These are phyloP conservation scores for Nakataea oryzae DNA, from an alignment of 2,329 filamentous ascomycete genomes.

Conservation along the genomic window DNA sequence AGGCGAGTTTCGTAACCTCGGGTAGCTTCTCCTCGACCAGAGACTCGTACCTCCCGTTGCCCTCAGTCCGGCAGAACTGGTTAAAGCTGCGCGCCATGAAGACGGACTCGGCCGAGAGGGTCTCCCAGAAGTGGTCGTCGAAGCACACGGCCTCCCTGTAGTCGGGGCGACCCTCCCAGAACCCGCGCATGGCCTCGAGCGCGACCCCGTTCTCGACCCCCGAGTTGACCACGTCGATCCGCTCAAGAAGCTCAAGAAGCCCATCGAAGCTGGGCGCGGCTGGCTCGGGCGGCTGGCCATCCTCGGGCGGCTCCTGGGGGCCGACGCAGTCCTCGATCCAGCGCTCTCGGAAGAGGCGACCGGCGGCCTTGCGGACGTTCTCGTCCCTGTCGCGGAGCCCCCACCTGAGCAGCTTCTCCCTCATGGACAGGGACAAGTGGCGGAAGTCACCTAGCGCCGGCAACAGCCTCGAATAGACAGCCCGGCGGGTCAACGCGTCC, in stretches of 20 bases:
- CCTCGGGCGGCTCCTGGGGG: conserved; percentile 46
- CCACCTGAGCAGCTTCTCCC: conserved; percentile 93
- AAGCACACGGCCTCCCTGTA: conserved; percentile 65
- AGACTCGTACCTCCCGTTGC: conserved; percentile 62
- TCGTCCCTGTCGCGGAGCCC: conserved; percentile 90
- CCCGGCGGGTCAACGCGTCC: conserved; percentile 72
- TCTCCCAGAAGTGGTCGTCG: conserved; percentile 69
- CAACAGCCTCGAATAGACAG: conserved; percentile 77
- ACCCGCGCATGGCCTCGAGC: conserved; percentile 86
- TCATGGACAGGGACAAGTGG: conserved; percentile 83
- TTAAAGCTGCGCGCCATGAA: conserved; percentile 92
- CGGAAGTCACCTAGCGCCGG: conserved; percentile 90
- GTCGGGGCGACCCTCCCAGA: conserved; percentile 88
- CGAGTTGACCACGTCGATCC: conserved; percentile 86
- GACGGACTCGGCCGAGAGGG: conserved; percentile 71
- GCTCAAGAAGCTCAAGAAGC: conserved; percentile 80
- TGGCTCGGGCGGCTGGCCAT: conserved; percentile 43
- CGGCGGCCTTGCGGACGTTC: conserved; percentile 83
- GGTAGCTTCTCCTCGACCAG: conserved; percentile 88
- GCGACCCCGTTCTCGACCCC: conserved; percentile 85
- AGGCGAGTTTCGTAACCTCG: conserved; percentile 84
- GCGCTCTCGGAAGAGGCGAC: conserved; percentile 81
- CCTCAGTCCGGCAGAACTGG: conserved; percentile 72
- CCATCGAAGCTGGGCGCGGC: conserved; percentile 67
- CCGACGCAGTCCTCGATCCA: conserved; percentile 96